Base-by-base conservation (phyloP, 192 early-diverging fungal species). In the Entomortierella beljakovae region DNA sequence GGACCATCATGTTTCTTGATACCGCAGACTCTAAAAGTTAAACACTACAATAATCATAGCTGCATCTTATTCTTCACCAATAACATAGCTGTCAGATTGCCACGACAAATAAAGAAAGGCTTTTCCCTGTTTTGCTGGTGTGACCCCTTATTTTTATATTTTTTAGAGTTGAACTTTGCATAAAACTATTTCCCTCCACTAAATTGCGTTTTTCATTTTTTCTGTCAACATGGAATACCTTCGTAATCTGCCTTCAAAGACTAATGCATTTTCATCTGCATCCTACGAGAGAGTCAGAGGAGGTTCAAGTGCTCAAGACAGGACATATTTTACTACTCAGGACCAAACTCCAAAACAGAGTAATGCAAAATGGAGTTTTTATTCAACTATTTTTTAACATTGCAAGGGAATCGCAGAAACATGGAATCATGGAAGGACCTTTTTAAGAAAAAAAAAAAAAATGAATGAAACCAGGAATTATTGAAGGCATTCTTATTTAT, bases 161-260 rank as follows among this genome's bases (percentile, higher is more conserved):
- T n/a, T n/a, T n/a, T n/a, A n/a, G n/a, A n/a, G n/a, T n/a, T n/a
- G n/a, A n/a, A n/a, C n/a, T n/a, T n/a, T n/a, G n/a, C n/a, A n/a
- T n/a, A n/a, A n/a, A n/a, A n/a, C n/a, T n/a, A n/a, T n/a, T n/a
- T n/a, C n/a, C n/a, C n/a, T n/a, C n/a, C n/a, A n/a, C n/a, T n/a
- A n/a, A n/a, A n/a, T n/a, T n/a, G n/a, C n/a, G n/a, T n/a, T n/a
- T n/a, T n/a, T n/a, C n/a, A n/a, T n/a, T n/a, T n/a, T n/a, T n/a
- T n/a, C n/a, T n/a, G n/a, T n/a, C n/a, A n/a, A 16, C 37, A 71
- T 71, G 70, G 70, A 71, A 35, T 64, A 62, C 43, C 37, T 71
- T 11, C 61, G 70, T 20, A 71, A 71, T 33, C 43, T 71, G n/a
- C 70, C 70, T 32, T 71, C 70, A 32, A 71, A 71, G 61, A 71